Evolutionary conservation across 2,329 filamentous ascomycete genomes (phyloP).

Genomic region (Scedosporium minutisporum): DNA sequence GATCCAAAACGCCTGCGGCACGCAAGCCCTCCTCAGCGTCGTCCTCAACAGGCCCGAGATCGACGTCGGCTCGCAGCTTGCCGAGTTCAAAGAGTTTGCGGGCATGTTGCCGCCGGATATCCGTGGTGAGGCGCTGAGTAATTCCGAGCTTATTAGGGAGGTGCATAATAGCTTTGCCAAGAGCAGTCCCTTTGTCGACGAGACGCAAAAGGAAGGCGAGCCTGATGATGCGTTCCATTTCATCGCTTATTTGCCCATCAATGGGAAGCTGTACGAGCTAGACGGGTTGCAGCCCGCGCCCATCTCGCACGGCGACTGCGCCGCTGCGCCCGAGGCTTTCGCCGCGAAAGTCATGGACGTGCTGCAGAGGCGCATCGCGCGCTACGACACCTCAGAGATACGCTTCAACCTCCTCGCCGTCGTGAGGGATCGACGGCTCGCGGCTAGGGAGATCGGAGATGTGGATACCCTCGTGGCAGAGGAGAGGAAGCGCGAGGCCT

Average conservation of each 20-base stretch:
- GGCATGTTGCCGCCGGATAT: constrained; percentile 70
- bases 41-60: constrained; percentile 73
- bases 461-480: constrained; percentile 67
- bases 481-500: constrained; percentile 72
- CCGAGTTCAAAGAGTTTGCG: constrained; percentile 81
- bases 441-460: constrained; percentile 76
- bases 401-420: constrained; percentile 93
- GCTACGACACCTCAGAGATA: constrained; percentile 82
- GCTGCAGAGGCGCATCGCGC: constrained; percentile 68
- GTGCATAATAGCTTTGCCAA: constrained; percentile 87
- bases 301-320: constrained; percentile 74
- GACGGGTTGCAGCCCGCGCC: constrained; percentile 90
- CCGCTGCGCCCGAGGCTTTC: constrained; percentile 51
- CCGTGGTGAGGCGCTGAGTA: constrained; percentile 50
- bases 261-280: constrained; percentile 79
- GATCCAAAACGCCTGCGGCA: constrained; percentile 97
- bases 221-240: constrained; percentile 95
- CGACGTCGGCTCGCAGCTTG: constrained; percentile 61
- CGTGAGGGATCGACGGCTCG: constrained; percentile 69
- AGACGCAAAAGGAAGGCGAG: constrained; percentile 64
- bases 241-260: constrained; percentile 81
- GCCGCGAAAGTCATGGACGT: constrained; percentile 77
- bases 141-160: constrained; percentile 59
- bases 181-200: constrained; percentile 84
- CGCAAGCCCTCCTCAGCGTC: constrained; percentile 86